Conservation (phyloP, 2,329 filamentous ascomycete species). For the Aureobasidium sp. region DNA sequence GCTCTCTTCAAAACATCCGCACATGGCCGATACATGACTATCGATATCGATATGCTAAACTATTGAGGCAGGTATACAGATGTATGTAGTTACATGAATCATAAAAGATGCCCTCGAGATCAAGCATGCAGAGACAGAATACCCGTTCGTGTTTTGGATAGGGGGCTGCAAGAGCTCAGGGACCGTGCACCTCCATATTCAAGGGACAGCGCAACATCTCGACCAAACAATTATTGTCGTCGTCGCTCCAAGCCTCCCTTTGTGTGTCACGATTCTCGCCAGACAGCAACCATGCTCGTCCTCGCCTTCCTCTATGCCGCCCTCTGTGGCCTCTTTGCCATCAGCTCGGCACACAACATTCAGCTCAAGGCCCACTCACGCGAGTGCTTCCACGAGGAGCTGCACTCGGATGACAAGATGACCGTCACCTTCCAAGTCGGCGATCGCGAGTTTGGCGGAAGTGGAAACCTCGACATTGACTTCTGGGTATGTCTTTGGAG, state of each 20-base stretch:
- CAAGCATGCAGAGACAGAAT: neutral
- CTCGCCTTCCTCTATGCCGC: slow-evolving; percentile 33
- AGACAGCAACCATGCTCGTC: slow-evolving; percentile 24
- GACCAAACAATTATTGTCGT: slow-evolving; percentile 2
- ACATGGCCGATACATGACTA: too few relatives aligned
- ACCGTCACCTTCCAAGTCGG: slow-evolving; percentile 95
- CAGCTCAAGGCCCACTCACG: slow-evolving; percentile 85
- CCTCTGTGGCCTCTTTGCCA: slow-evolving; percentile 53
- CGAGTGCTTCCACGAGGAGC: slow-evolving; percentile 93
- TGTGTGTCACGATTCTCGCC: slow-evolving; percentile 1
- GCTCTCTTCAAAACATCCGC: neutral
- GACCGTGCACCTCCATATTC: slow-evolving; percentile 5
- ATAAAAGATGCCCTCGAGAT: too few relatives aligned
- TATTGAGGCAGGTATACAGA: too few relatives aligned
- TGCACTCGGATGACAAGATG: slow-evolving; percentile 95
- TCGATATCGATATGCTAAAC: neutral
- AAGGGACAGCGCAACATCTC: slow-evolving; percentile 11
- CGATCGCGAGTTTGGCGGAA: slow-evolving; percentile 89
- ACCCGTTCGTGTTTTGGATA: neutral
- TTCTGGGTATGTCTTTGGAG: slow-evolving; percentile 69
- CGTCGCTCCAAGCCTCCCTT: neutral
- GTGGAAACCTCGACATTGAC: slow-evolving; percentile 91
- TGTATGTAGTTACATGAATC: neutral
- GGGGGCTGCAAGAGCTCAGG: slow-evolving; percentile 1
- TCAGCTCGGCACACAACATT: slow-evolving; percentile 82